These are phyloP conservation scores for Colletotrichum echinochloae DNA, from an alignment of 2,329 filamentous ascomycete species.

Conservation along the genomic window DNA sequence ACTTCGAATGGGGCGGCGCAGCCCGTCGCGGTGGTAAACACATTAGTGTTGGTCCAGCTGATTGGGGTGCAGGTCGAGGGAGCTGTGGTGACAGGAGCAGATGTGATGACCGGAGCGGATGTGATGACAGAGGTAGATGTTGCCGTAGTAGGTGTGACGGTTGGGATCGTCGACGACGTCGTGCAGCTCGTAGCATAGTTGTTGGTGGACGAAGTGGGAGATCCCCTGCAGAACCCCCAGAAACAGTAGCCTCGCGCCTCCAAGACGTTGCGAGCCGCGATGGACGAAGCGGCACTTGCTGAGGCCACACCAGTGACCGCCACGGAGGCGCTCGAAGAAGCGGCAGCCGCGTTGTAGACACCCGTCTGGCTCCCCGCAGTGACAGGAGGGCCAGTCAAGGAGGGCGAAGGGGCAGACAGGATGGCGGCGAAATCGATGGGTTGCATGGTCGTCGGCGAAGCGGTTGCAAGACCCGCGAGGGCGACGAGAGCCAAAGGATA, in stretches of 20 bases:
- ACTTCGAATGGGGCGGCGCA: slow-evolving; percentile 25
- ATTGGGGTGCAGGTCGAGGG: slow-evolving; percentile 29
- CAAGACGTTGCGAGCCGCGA: slow-evolving; percentile 8
- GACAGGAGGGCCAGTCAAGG: slow-evolving; percentile 22
- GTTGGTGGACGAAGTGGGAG: neutral
- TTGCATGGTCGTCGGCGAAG: slow-evolving; percentile 14
- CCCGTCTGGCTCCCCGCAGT: slow-evolving; percentile 14
- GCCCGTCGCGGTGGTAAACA: slow-evolving; percentile 22
- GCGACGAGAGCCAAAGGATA: slow-evolving; percentile 20
- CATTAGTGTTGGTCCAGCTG: slow-evolving; percentile 31
- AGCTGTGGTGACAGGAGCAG: slow-evolving; percentile 5
- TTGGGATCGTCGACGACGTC: neutral
- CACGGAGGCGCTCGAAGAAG: neutral
- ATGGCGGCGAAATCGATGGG: slow-evolving; percentile 27
- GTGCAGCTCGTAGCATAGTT: neutral
- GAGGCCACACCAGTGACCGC: slow-evolving; percentile 27
- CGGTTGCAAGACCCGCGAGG: slow-evolving; percentile 26
- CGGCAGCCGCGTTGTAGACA: slow-evolving; percentile 23
- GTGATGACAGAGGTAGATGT: neutral
- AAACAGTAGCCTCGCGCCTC: slow-evolving; percentile 22
- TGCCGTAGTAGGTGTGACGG: neutral
- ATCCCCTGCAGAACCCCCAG: slow-evolving; percentile 3
- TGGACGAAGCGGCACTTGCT: slow-evolving; percentile 22
- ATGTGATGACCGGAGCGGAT: slow-evolving; percentile 2
- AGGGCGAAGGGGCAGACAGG: neutral